A percentile compares a stretch with the other conserved stretches of the same genome.
Conservation (phyloP, 1,139 yeast species). For the Meyerozyma elateridarum region DNA sequence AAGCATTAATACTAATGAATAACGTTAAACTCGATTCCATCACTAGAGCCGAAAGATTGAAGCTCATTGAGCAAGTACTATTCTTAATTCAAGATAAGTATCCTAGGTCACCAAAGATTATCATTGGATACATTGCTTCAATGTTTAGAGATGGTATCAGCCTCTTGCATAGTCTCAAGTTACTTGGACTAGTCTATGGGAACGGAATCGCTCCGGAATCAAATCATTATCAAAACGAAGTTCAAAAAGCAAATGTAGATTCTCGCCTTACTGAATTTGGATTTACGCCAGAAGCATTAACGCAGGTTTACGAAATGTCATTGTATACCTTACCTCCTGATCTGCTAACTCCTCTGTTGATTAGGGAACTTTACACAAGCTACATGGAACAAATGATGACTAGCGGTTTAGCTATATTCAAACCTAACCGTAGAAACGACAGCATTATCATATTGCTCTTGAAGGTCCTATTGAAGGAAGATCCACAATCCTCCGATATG, state of each 20-base stretch:
- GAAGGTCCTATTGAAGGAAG: constrained; percentile 23
- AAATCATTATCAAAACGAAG: constrained; percentile 4
- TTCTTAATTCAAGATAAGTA: constrained; percentile 27
- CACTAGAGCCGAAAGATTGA: constrained; percentile 13
- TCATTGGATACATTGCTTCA: constrained; percentile 35
- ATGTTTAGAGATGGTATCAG: constrained; percentile 21
- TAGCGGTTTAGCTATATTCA: constrained; percentile 6
- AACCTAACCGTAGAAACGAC: constrained; percentile 17
- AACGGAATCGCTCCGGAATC: constrained; percentile 13
- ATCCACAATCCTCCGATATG: constrained; percentile 20
- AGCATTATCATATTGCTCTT: constrained; percentile 26
- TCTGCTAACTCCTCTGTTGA: constrained; percentile 15
- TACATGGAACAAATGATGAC: constrained; percentile 15
- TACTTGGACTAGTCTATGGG: constrained; percentile 22
- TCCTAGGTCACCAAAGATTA: constrained; percentile 29
- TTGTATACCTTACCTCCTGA: constrained; percentile 15
- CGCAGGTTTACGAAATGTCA: constrained; percentile 24
- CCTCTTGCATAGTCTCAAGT: constrained; percentile 22
- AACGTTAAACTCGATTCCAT: constrained; percentile 24
- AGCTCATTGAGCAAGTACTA: constrained; percentile 29
- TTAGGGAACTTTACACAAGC: constrained; percentile 17
- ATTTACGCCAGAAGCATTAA: constrained; percentile 21
- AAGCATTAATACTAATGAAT: constrained; percentile 34
- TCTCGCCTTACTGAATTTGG: constrained; percentile 21
- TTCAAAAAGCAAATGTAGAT: constrained; percentile 32